Conservation (phyloP, 1,284 basidiomycete genomes). For the Moesziomyces sp. region DNA sequence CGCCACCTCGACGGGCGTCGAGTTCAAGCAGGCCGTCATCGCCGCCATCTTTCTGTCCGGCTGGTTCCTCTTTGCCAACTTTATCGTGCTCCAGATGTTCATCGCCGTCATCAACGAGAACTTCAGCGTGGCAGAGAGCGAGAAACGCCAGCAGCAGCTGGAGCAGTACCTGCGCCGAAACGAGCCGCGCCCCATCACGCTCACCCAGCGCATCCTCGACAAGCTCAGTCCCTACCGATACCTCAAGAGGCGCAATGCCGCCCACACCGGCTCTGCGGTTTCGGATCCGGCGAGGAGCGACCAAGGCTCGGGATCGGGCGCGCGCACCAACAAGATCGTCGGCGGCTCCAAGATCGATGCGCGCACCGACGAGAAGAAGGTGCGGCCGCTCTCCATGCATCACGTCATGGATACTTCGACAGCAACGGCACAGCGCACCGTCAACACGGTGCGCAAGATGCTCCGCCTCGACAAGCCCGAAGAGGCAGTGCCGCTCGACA, state of each 20-base stretch:
- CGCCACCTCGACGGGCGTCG: slow-evolving; percentile 75
- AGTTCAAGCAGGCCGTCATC: slow-evolving; percentile 79
- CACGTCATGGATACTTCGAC: slow-evolving; percentile 30
- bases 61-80: slow-evolving; percentile 95
- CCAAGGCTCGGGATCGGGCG: slow-evolving; percentile 7
- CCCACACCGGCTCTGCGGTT: slow-evolving; percentile 15
- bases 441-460: slow-evolving; percentile 50
- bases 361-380: slow-evolving; percentile 14
- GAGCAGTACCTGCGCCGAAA: slow-evolving; percentile 71
- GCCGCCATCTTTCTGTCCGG: slow-evolving; percentile 80
- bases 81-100: slow-evolving; percentile 96
- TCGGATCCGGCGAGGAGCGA: slow-evolving; percentile 28
- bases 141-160: slow-evolving; percentile 85
- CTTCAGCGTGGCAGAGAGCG: slow-evolving; percentile 90
- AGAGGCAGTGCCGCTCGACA: slow-evolving; percentile 75
- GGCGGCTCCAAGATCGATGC: slow-evolving; percentile 29
- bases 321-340: slow-evolving; percentile 43
- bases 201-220: slow-evolving; percentile 71
- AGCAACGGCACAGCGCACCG: slow-evolving; percentile 34
- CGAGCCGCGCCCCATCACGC: slow-evolving; percentile 56
- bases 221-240: slow-evolving; percentile 88
- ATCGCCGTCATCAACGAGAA: slow-evolving; percentile 99
- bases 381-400: slow-evolving; percentile 30
- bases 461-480: slow-evolving; percentile 72
- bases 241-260: slow-evolving; percentile 73